These are phyloP conservation scores for Silene noctiflora DNA, from an alignment of 179 eudicot genomes.

Conservation along the genomic window DNA sequence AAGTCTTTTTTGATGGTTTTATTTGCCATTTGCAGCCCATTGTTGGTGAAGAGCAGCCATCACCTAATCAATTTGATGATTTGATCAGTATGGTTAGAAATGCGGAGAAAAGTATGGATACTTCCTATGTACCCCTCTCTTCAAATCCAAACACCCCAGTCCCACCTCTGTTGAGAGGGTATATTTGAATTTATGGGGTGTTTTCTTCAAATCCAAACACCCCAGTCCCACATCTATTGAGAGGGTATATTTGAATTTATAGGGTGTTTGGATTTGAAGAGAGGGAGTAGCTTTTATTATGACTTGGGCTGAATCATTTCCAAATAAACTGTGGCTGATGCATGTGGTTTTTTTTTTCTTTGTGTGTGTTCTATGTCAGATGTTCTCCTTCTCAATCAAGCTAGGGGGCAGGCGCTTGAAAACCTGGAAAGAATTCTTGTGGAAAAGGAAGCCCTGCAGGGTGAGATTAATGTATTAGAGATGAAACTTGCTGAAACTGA, in stretches of 20 bases:
- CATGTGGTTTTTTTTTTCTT: not conserved
- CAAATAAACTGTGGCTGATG: conserved; percentile 5
- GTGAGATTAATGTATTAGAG: conserved; percentile 70
- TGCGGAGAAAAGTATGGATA: conserved; percentile 85
- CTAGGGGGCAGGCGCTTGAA: conserved; percentile 76
- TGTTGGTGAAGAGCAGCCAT: conserved; percentile 36
- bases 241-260: no score
- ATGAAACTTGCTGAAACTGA: conserved; percentile 82
- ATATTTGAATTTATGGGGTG: no score
- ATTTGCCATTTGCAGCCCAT: conserved; percentile 44
- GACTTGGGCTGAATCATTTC: conserved; percentile 4
- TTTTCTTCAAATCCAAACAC: no score
- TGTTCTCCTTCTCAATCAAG: conserved; percentile 84
- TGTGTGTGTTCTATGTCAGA: conserved; percentile 39
- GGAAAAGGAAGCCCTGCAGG: conserved; percentile 79
- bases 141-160: no score
- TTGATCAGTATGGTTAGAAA: conserved; percentile 75
- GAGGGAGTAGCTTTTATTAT: not conserved
- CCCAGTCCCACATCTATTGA: no score
- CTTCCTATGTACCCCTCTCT: not conserved
- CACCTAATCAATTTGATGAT: conserved; percentile 57
- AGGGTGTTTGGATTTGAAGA: no score
- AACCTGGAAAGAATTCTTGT: conserved; percentile 60
- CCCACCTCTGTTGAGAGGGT: no score
- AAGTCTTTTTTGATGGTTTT: conserved; percentile 4